phyloP scores from a whole-genome alignment of 495 filamentous ascomycete genomes.

The Parachaetomium inaequale region DNA sequence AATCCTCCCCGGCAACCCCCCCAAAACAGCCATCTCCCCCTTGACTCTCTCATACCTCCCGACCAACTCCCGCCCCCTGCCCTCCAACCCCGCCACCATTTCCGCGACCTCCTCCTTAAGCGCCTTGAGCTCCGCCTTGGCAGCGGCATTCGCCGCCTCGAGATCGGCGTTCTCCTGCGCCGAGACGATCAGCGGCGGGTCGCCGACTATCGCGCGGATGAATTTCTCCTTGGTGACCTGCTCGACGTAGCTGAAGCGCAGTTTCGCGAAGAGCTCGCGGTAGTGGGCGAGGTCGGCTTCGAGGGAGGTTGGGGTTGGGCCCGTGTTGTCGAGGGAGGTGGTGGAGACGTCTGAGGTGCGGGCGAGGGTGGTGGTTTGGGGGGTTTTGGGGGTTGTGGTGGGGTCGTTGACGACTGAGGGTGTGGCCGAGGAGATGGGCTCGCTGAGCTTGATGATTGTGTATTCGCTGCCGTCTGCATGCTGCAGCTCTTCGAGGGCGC shows the following conservation, averaged over 20 bases:
- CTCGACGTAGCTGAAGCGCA: constrained; percentile 90
- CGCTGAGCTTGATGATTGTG: constrained; percentile 71
- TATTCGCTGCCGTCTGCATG: constrained; percentile 48
- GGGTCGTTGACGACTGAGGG: constrained; percentile 11
- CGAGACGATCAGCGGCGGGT: constrained; percentile 79
- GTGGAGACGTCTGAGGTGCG: constrained; percentile 69
- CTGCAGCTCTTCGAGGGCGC: constrained; percentile 35
- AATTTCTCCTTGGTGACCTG: constrained; percentile 80
- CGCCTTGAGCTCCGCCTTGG: constrained; percentile 71
- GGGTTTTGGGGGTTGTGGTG: constrained; percentile 37
- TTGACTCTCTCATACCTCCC: constrained; percentile 58
- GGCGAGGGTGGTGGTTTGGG: constrained; percentile 21
- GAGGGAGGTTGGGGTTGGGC: constrained; percentile 68
- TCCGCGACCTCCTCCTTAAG: constrained; percentile 76
- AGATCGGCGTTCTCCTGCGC: constrained; percentile 78
- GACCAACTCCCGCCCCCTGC: constrained; percentile 57
- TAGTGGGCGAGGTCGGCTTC: constrained; percentile 88
- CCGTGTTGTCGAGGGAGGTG: constrained; percentile 51
- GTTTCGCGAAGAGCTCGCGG: constrained; percentile 90
- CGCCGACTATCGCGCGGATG: constrained; percentile 73
- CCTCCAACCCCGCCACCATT: constrained; percentile 69
- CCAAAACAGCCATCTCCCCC: constrained; percentile 56
- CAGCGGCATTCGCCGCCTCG: constrained; percentile 62
- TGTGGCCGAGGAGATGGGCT: constrained; percentile 54
- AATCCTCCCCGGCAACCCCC: constrained; percentile 60